A percentile compares a stretch with the other conserved stretches of the same genome.
phyloP scores from a whole-genome alignment of 1,139 yeast genomes.

The Scheffersomyces titani region DNA sequence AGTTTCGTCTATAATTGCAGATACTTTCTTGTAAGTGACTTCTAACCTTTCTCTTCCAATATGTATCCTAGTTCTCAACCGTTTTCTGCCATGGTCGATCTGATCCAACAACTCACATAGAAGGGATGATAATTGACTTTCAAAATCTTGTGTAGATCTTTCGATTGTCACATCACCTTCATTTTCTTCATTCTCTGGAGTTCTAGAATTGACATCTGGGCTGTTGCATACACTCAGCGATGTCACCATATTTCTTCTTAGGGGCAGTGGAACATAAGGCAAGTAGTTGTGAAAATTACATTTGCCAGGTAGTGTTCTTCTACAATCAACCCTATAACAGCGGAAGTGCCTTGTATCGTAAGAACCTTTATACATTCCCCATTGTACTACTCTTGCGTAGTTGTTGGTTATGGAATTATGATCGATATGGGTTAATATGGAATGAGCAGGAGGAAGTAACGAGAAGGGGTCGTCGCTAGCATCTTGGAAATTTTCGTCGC shows the following conservation, averaged over 20 bases:
- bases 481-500: not conserved
- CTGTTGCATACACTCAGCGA: not conserved
- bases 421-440: not conserved
- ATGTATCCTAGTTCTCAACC: not conserved
- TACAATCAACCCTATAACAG: constrained; percentile 13
- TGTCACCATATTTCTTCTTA: not conserved
- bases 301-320: not conserved
- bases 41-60: not conserved
- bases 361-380: constrained; percentile 16
- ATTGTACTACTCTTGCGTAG: not conserved
- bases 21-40: not conserved
- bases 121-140: not conserved
- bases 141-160: not conserved
- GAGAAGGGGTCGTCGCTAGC: not conserved
- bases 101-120: not conserved
- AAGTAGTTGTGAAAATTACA: constrained; percentile 16
- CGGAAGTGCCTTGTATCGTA: constrained; percentile 16
- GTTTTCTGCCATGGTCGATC: not conserved
- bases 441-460: not conserved
- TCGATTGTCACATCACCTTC: not conserved
- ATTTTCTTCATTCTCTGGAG: not conserved
- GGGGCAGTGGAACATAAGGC: constrained; percentile 14
- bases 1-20: not conserved
- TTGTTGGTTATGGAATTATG: not conserved
- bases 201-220: not conserved